Evolutionary conservation across 1,284 basidiomycete genomes (phyloP), one percentile per base, ranked within the genome.

Genomic region (Irpex lacteus): DNA sequence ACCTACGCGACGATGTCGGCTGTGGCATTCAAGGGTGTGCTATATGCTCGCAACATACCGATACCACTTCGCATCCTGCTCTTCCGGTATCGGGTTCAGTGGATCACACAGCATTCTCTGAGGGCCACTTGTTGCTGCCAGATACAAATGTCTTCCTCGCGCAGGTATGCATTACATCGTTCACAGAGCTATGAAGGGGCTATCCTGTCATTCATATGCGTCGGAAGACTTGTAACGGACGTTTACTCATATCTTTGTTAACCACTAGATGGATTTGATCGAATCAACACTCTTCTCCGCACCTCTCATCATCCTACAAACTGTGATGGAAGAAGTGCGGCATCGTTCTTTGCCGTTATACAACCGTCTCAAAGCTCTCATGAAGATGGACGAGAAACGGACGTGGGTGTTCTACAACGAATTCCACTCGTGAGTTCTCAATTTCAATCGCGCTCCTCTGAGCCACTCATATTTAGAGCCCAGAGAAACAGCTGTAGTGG

Each of bases 121-220:
- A 81, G 61, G 89, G 92, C 0, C 94, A 98, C 73, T 96, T 91
- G 75, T 75, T 98, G 36, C 80, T 99, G 4, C 91, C 97, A 13
- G 98, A 99, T 76, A 98, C 98, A 26, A 99, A 99, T 76, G 88
- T 98, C 5, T 94, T 98, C 69, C 82, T 99, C 9, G 88, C 95
- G 50, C 96, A 98, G 82, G 92, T 91, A 60, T 53, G n/a, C n/a
- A n/a, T n/a, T n/a, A n/a, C n/a, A n/a, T n/a, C n/a, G n/a, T n/a
- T n/a, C n/a, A n/a, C n/a, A n/a, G n/a, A n/a, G n/a, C n/a, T n/a
- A n/a, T n/a, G n/a, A n/a, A n/a, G n/a, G n/a, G n/a, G n/a, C n/a
- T n/a, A n/a, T n/a, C n/a, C n/a, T n/a, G n/a, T n/a, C n/a, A n/a
- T n/a, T n/a, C n/a, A n/a, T n/a, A n/a, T n/a, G n/a, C n/a, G n/a